Evolutionary conservation across 1,284 basidiomycete genomes (phyloP).

Genomic region (Vanrija sp.): DNA sequence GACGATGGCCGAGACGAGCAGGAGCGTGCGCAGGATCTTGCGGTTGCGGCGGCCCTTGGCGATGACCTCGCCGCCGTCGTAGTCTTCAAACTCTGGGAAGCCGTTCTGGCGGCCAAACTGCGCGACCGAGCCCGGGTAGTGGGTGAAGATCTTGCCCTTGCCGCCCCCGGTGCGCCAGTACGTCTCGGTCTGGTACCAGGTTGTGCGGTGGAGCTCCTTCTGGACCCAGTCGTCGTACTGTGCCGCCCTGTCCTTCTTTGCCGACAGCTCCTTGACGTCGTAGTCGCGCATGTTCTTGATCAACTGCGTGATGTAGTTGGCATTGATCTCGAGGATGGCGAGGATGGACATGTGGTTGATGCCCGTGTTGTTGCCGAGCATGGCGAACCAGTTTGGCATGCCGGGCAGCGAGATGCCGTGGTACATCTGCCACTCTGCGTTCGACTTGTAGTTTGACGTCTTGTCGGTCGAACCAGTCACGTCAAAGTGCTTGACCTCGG

Average conservation of each 20-base stretch:
- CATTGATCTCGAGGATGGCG: conserved; percentile 13
- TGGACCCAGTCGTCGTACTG: conserved; percentile 25
- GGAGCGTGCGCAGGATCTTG: too few relatives aligned
- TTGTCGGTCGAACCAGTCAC: not conserved
- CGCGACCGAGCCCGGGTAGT: conserved; percentile 11
- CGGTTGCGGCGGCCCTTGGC: too few relatives aligned
- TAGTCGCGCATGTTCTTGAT: conserved; percentile 11
- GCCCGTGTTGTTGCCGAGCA: conserved; percentile 30
- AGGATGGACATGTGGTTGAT: conserved; percentile 21
- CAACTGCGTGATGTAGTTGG: conserved; percentile 11
- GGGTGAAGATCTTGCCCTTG: conserved; percentile 14
- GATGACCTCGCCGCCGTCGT: conserved; percentile 4
- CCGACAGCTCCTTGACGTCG: not conserved
- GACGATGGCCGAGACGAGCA: too few relatives aligned
- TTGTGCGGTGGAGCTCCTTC: conserved; percentile 12
- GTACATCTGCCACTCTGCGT: not conserved
- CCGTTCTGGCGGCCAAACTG: conserved; percentile 6
- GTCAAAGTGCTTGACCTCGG: not conserved
- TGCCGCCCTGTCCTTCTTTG: conserved; percentile 3
- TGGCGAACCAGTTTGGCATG: conserved; percentile 27
- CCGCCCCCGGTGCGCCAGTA: conserved; percentile 16
- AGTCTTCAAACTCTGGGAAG: conserved; percentile 9
- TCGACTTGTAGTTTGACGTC: conserved; percentile 3
- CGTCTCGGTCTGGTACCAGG: conserved; percentile 2
- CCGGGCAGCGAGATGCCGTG: conserved; percentile 10